phyloP scores from a whole-genome alignment of 2,329 filamentous ascomycete species.

The Microcyclospora pomicola region DNA sequence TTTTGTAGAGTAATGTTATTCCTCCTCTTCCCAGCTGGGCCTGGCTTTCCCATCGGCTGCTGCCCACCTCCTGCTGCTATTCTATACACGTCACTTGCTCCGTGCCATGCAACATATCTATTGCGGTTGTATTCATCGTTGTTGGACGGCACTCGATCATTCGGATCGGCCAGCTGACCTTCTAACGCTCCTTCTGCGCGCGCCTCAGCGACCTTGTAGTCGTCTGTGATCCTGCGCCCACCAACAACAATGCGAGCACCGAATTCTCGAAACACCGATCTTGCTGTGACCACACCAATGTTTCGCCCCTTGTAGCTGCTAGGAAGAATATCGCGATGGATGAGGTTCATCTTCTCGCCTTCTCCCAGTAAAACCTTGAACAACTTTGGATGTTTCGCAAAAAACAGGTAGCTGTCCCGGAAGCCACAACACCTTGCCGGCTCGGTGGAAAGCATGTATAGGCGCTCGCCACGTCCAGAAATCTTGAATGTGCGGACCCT shows the following conservation, averaged over 20 bases:
- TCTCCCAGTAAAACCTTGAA: conserved; percentile 98
- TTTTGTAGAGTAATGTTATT: conserved; percentile 85
- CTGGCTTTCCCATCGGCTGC: conserved; percentile 47
- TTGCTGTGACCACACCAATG: conserved; percentile 90
- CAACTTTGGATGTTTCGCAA: conserved; percentile 90
- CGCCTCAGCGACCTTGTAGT: conserved; percentile 70
- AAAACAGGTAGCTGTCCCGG: conserved; percentile 95
- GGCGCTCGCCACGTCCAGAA: conserved; percentile 62
- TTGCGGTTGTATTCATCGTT: conserved; percentile 95
- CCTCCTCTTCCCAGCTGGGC: conserved; percentile 56
- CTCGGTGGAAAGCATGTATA: conserved; percentile 98
- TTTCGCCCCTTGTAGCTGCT: conserved; percentile 97
- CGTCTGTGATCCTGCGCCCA: conserved; percentile 71
- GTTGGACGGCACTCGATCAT: conserved; percentile 60
- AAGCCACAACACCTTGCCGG: conserved; percentile 94
- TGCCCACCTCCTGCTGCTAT: conserved; percentile 36
- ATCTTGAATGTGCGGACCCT: conserved; percentile 92
- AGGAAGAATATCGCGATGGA: conserved; percentile 86
- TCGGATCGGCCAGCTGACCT: conserved; percentile 81
- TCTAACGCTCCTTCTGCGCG: conserved; percentile 67
- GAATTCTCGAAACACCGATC: conserved; percentile 94
- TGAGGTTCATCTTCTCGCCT: conserved; percentile 92
- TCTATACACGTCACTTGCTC: conserved; percentile 90
- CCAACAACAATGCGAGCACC: conserved; percentile 88
- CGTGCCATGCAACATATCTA: conserved; percentile 97